Base-by-base conservation (phyloP, 805 yeast species). In the Yarrowia deformans region DNA sequence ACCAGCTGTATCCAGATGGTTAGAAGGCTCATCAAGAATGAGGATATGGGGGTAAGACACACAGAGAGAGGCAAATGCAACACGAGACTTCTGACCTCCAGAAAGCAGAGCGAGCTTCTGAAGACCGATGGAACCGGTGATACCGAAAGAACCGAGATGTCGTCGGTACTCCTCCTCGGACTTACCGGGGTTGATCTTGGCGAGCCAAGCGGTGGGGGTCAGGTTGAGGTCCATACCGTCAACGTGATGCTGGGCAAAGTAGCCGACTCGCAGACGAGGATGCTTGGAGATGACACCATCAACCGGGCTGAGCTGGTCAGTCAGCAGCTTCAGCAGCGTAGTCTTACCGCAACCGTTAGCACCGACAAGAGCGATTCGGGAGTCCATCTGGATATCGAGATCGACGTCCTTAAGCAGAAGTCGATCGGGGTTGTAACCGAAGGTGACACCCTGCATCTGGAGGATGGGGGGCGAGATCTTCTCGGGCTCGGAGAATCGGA, bases 341-440 rank as follows among this genome's bases (percentile, higher is more conserved):
- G 99, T 93, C 79, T 95, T 95, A 90, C 99, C 99, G 77, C 97
- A 91, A 82, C 99, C 99, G 78, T 95, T 95, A 70, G 98, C 98
- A 85, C 99, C 99, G 70, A 95, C 97, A 70, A 95, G 83, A 0
- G 98, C 99, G 74, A 95, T 90, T 79, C 99, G 86, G 0, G 98
- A 93, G 75, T 93, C 91, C 91, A 94, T 84, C 79, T 91, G 97
- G 68, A 95, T 91, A 73, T 92, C 97, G 71, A 95, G 79, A 73
- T 93, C 97, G 50, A 93, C 98, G 73, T 91, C 82, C 39, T 84
- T 83, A 72, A 94, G 80, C 70, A 93, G 79, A 39, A 91, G 80
- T 69, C 87, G 87, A 2, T 82, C 81, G 8, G 90, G 88, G 60
- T 81, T 79, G 78, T 95, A 95, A 56, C 97, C 97, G 76, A 95